These are phyloP conservation scores for Verticillium dahliae DNA, from an alignment of 2,329 filamentous ascomycete genomes.

Conservation along the genomic window DNA sequence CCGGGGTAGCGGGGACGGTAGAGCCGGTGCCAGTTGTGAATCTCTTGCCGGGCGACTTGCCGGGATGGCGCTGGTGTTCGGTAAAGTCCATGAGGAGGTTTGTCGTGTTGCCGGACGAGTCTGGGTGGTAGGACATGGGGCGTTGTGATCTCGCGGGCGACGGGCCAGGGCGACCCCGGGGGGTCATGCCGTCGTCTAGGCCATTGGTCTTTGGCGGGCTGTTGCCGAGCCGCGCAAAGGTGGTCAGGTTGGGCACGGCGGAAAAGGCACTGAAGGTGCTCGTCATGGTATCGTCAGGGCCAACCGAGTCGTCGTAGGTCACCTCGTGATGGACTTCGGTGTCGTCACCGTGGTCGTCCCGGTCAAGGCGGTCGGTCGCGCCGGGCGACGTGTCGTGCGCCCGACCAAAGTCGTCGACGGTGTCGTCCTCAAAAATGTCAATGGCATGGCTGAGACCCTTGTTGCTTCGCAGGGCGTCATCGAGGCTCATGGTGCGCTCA, in stretches of 20 bases:
- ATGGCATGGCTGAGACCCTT: constrained; percentile 52
- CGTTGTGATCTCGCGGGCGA: constrained; percentile 29
- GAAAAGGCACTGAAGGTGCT: constrained; percentile 89
- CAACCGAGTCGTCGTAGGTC: constrained; percentile 24
- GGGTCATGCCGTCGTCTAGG: constrained; percentile 29
- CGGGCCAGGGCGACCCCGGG: constrained; percentile 26
- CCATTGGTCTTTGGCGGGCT: constrained; percentile 48
- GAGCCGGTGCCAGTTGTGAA: constrained; percentile 10
- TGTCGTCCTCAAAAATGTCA: constrained; percentile 55
- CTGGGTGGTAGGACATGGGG: constrained; percentile 27
- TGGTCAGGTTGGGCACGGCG: constrained; percentile 79
- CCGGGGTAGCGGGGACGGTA: constrained; percentile 37
- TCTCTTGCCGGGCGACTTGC: constrained; percentile 41
- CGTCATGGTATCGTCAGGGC: constrained; percentile 64
- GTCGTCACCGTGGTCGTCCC: constrained; percentile 17
- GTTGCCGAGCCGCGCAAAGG: constrained; percentile 67
- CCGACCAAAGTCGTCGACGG: constrained; percentile 17
- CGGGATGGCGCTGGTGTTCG: constrained; percentile 53
- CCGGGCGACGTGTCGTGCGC: constrained; percentile 18
- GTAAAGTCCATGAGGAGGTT: constrained; percentile 86
- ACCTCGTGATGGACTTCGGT: constrained; percentile 1
- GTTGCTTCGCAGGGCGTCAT: constrained; percentile 48
- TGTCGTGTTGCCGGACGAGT: constrained; percentile 54
- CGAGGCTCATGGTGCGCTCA: constrained; percentile 38
- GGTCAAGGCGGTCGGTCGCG: constrained; percentile 19